Base-by-base conservation (phyloP, 2,329 filamentous ascomycete species). In the Calcarisporium arbuscula region DNA sequence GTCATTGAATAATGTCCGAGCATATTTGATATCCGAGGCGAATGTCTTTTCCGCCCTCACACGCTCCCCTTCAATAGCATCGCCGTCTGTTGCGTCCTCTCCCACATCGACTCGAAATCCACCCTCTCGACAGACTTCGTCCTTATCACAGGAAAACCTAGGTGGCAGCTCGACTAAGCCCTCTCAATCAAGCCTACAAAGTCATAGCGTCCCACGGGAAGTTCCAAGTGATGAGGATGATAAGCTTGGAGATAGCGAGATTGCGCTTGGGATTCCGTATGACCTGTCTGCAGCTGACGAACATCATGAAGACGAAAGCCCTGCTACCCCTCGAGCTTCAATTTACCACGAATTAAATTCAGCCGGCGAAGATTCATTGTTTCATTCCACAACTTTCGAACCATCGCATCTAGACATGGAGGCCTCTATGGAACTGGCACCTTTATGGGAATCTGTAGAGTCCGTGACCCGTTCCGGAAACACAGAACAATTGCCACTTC, bases 11-110 rank as follows among this genome's bases (percentile, higher is more conserved):
- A 73, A 73, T 32, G 72, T 86, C 20, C 71, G 74, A 16, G 80
- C 78, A 11, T 74, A 72, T 43, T 55, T 85, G 19, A 77, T 85
- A 26, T 81, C 80, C 4, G 80, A 85, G 45, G 74, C 77, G 14
- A 77, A 76, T 30, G 69, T 77, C 25, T 83, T 85, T 38, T 74
- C 77, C 5, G 68, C 68, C 8, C 56, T 82, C 25, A 70, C 72
- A 9, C 68, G 68, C 27, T 74, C 74, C 5, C 71, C 77, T 2
- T 73, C 75, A 2, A 61, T 75, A 45, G 44, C 54, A 15, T 62
- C 60, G 19, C 56, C 63, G 5, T 64, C 62, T 5, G 46, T 58
- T 10, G 43, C 56, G 15, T 69, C 70, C 6, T 81, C 78, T 2
- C 77, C 80, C 3, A 58, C 62, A 6, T 64, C 67, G 38, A 61